These are phyloP conservation scores for Tuber umbilicatum DNA, from an alignment of 495 filamentous ascomycete species.

Conservation along the genomic window DNA sequence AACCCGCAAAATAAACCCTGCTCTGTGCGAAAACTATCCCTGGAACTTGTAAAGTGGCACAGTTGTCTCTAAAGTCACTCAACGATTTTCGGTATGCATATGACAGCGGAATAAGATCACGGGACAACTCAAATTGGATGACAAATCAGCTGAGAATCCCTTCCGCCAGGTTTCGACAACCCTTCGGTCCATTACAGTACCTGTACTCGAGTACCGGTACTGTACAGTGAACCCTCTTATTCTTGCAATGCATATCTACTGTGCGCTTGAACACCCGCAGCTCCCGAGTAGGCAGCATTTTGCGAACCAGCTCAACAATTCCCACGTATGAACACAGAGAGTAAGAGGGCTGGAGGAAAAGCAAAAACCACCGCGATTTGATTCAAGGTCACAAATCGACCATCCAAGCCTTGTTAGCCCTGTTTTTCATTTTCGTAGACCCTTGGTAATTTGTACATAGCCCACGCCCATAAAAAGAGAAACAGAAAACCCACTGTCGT, in stretches of 20 bases:
- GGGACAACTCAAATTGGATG: not conserved
- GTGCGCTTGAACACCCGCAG: not conserved
- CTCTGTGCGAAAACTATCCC: too few species aligned
- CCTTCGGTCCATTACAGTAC: too few species aligned
- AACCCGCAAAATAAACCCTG: too few species aligned
- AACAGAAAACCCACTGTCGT: constrained; percentile 20
- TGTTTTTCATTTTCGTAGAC: not conserved
- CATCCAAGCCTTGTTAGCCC: not conserved
- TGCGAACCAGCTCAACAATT: not conserved
- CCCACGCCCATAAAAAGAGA: constrained; percentile 6
- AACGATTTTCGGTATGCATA: not conserved
- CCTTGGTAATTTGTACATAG: not conserved
- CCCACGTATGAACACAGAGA: not conserved
- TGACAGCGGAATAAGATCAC: not conserved
- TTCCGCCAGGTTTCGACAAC: not conserved
- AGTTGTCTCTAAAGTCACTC: not conserved
- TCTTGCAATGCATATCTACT: not conserved
- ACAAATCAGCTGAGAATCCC: not conserved
- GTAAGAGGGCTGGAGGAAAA: not conserved
- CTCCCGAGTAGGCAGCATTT: not conserved
- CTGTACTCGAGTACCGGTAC: too few species aligned
- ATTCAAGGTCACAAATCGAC: not conserved
- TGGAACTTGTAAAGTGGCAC: too few species aligned
- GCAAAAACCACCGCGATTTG: not conserved
- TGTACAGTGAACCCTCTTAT: not conserved